Percentiles rank a stretch among this genome's conserved stretches.
These are phyloP conservation scores for Grosmannia clavigera DNA, from an alignment of 2,329 filamentous ascomycete species.

Conservation along the genomic window DNA sequence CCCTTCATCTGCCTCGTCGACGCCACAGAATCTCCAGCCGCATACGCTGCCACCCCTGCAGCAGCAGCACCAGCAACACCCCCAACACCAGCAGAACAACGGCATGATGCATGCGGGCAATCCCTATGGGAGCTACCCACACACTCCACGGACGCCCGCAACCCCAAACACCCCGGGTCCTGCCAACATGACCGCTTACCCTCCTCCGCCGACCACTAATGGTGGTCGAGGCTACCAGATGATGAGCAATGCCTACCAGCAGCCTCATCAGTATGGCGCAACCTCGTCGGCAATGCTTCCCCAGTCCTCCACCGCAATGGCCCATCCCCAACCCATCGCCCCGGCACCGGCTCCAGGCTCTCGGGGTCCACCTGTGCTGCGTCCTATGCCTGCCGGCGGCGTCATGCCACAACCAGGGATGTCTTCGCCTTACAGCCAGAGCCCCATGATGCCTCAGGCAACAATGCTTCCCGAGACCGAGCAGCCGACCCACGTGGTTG, in stretches of 20 bases:
- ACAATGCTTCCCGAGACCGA: conserved; percentile 44
- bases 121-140: conserved; percentile 45
- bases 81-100: conserved; percentile 20
- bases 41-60: conserved; percentile 19
- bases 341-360: conserved; percentile 50
- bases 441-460: conserved; percentile 42
- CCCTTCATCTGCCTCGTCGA: conserved; percentile 16
- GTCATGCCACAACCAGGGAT: conserved; percentile 47
- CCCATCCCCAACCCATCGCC: conserved; percentile 65
- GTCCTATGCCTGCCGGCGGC: conserved; percentile 59
- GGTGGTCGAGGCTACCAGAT: conserved; percentile 39
- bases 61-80: conserved; percentile 23
- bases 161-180: conserved; percentile 50
- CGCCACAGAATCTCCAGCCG: conserved; percentile 15
- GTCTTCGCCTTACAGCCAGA: conserved; percentile 47
- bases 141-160: conserved; percentile 50
- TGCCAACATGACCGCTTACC: conserved; percentile 39
- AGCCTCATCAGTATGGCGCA: conserved; percentile 42
- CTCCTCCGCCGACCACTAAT: conserved; percentile 30
- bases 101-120: conserved; percentile 34
- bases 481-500: conserved; percentile 81
- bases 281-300: conserved; percentile 50
- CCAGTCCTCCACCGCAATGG: conserved; percentile 51
- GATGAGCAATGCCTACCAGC: conserved; percentile 38
- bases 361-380: conserved; percentile 45